phyloP scores from a whole-genome alignment of 306 rosid species.

The Citrullus mucosospermus region DNA sequence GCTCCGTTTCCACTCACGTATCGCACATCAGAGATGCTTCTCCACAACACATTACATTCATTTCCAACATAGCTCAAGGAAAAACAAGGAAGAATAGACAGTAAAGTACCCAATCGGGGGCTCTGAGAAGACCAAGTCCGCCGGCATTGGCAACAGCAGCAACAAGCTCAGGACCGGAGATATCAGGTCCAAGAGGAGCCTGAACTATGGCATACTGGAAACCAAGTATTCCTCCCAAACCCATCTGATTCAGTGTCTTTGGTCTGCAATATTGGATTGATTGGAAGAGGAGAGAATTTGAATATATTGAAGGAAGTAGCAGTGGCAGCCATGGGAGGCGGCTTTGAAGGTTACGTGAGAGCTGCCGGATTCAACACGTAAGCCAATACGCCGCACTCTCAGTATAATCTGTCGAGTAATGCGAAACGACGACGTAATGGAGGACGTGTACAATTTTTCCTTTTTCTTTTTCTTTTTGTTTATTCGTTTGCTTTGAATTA shows the following conservation, averaged over 20 bases:
- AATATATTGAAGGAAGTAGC: neutral
- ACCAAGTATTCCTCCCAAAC: conserved; percentile 58
- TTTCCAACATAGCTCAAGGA: neutral
- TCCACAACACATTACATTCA: neutral
- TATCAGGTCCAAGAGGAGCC: conserved; percentile 76
- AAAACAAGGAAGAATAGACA: neutral
- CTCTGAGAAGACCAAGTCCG: conserved; percentile 50
- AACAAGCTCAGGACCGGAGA: conserved; percentile 64
- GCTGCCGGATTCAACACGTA: conserved; percentile 1
- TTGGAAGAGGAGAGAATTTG: neutral
- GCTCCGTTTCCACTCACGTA: neutral
- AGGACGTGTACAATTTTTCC: neutral
- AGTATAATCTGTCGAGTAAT: neutral
- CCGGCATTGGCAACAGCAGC: conserved; percentile 83
- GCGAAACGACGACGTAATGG: neutral
- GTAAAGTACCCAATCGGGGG: conserved; percentile 50
- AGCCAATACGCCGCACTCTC: neutral
- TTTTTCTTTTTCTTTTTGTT: neutral
- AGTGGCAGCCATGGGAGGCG: conserved; percentile 6
- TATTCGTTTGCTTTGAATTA: neutral
- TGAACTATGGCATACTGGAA: conserved; percentile 59
- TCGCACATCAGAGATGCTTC: neutral
- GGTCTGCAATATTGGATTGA: neutral
- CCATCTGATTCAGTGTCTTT: conserved; percentile 16
- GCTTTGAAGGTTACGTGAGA: conserved; percentile 6